Base-by-base conservation (phyloP, 179 eudicot genomes). In the Camellia oleifera region DNA sequence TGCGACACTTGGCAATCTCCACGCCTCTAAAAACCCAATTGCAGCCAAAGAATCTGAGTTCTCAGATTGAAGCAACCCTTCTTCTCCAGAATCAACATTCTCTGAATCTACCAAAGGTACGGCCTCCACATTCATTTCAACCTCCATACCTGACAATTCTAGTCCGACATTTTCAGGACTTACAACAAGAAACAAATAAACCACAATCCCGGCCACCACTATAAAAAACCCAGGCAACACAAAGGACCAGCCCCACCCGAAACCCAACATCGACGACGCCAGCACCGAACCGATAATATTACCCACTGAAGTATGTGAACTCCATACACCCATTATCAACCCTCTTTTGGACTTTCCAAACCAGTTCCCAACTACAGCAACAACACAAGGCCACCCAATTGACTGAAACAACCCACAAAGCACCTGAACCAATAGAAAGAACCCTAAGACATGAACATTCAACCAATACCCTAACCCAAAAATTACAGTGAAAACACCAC, bases 171-270 rank as follows among this genome's bases (percentile, higher is more conserved):
- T 80, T 69, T 85, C 89, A 52, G 99, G 99, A 74, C 84, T 87
- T 78, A 89, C 98, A 74, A 86, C 91, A 46, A 96, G 97, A 83
- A 96, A 91, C 76, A 87, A 74, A 81, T 79, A 91, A 20, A 96
- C 88, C 46, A 90, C 23, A 83, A 81, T 50, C 13, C 94, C 94
- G 17, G 85, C 77, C 40, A 89, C 50, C 53, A 91, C 65, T 10
- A 94, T 86, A 12, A 89, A 83, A 10, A 91, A 13, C 15, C 98
- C 99, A 8, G 99, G 98, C 86, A 91, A 85, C 63, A 91, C 83
- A 80, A 96, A 96, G 2, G 97, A 91, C 98, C 99, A 96, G 45
- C 99, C 99, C 99, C 99, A 96, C 57, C 99, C 99, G 77, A 81
- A 88, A 10, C 89, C 90, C 69, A 96, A 80, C 79, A 91, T 88